A percentile compares a stretch with the other conserved stretches of the same genome.
phyloP scores from a whole-genome alignment of 257 asterid genomes.

The Fraxinus americana region DNA sequence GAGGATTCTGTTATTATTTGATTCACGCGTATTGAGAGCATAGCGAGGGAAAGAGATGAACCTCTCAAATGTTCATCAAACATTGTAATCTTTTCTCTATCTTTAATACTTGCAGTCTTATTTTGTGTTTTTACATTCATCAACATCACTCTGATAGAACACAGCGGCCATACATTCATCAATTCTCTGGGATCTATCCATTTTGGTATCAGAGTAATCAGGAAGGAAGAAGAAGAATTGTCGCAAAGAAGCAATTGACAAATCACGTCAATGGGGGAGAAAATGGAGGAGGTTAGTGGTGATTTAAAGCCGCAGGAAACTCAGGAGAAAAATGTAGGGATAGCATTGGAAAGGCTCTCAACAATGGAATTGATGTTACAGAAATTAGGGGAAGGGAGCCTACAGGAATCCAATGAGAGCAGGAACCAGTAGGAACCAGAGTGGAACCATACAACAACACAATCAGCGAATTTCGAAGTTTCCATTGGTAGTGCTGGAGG shows the following conservation, averaged over 20 bases:
- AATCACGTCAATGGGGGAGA: background rate
- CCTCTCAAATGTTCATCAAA: background rate
- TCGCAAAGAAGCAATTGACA: background rate
- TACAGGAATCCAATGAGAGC: background rate
- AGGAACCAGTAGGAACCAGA: background rate
- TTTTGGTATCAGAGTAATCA: background rate
- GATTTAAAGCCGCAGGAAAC: no score
- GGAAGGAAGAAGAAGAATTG: background rate
- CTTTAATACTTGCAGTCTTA: background rate
- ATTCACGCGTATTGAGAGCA: background rate
- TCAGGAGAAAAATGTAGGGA: background rate
- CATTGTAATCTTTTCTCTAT: background rate
- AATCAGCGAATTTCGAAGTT: background rate
- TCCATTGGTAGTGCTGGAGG: background rate
- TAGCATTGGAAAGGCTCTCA: background rate
- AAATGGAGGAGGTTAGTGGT: no score
- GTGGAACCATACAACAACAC: background rate
- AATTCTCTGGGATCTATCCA: background rate
- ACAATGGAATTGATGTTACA: background rate
- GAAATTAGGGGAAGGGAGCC: background rate
- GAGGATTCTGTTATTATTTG: background rate
- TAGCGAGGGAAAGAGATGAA: background rate
- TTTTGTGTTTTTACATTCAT: background rate
- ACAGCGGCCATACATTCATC: background rate
- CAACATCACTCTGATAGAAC: background rate